Conservation (phyloP, 2,329 filamentous ascomycete species). For the Ampelomyces quisqualis region DNA sequence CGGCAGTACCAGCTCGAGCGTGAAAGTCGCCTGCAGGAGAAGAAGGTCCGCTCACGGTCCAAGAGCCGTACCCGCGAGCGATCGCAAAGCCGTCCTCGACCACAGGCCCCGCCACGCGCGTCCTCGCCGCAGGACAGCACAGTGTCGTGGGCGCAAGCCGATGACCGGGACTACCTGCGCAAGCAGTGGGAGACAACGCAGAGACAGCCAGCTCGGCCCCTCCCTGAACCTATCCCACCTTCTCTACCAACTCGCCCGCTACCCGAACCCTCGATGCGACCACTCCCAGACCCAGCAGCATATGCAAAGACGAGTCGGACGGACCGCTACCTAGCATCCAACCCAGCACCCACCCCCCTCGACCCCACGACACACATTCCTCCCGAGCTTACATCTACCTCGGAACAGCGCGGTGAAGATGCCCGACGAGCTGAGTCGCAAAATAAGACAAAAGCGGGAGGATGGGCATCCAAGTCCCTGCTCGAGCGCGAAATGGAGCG, state of each 20-base stretch:
- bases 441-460: slow-evolving; percentile 61
- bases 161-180: slow-evolving; percentile 65
- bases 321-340: slow-evolving; percentile 59
- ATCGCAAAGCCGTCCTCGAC: slow-evolving; percentile 39
- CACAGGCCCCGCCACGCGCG: slow-evolving; percentile 39
- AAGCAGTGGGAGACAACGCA: slow-evolving; percentile 55
- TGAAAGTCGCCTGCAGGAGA: slow-evolving; percentile 51
- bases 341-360: slow-evolving; percentile 53
- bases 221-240: slow-evolving; percentile 35
- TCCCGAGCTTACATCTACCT: slow-evolving; percentile 58
- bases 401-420: slow-evolving; percentile 65
- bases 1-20: slow-evolving; percentile 63
- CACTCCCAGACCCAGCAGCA: slow-evolving; percentile 36
- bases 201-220: slow-evolving; percentile 38
- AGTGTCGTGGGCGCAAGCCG: slow-evolving; percentile 63
- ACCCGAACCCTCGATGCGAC: slow-evolving; percentile 37
- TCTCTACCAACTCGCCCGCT: slow-evolving; percentile 53
- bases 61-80: slow-evolving; percentile 39
- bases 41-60: slow-evolving; percentile 42
- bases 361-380: slow-evolving; percentile 46
- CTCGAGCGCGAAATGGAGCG: slow-evolving; percentile 80
- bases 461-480: slow-evolving; percentile 67
- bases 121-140: slow-evolving; percentile 53
- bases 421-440: slow-evolving; percentile 61
- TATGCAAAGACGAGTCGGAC: slow-evolving; percentile 50